A percentile compares a stretch with the other conserved stretches of the same genome.
Evolutionary conservation across 2,329 filamentous ascomycete genomes (phyloP).

Genomic region (Rosellinia necatrix): DNA sequence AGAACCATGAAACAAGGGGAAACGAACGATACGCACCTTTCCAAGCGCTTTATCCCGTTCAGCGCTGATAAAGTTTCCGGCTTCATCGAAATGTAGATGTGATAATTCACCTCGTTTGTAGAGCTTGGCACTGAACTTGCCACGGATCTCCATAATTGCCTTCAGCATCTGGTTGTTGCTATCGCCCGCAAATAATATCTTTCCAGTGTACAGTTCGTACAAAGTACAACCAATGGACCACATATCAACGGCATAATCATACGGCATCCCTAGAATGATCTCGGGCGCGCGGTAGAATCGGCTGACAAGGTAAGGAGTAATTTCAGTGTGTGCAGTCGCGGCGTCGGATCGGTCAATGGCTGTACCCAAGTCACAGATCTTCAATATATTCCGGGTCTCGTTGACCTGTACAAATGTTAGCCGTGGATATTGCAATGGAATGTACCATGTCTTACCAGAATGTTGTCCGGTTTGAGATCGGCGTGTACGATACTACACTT

Average conservation of each 20-base stretch:
- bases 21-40: slow-evolving; percentile 60
- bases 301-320: slow-evolving; percentile 93
- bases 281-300: slow-evolving; percentile 97
- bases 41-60: slow-evolving; percentile 87
- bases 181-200: slow-evolving; percentile 92
- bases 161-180: slow-evolving; percentile 99
- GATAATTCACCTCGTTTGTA: slow-evolving; percentile 81
- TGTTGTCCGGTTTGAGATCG: slow-evolving; percentile 97
- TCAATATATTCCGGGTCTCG: slow-evolving; percentile 80
- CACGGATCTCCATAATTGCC: slow-evolving; percentile 93
- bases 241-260: slow-evolving; percentile 92
- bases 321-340: slow-evolving; percentile 73
- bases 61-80: slow-evolving; percentile 80
- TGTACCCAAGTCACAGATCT: slow-evolving; percentile 97
- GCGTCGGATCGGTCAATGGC: slow-evolving; percentile 86
- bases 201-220: slow-evolving; percentile 96
- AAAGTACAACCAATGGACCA: slow-evolving; percentile 98
- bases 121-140: slow-evolving; percentile 87
- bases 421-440: slow-evolving; percentile 29
- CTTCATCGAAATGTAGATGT: slow-evolving; percentile 80
- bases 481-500: slow-evolving; percentile 94
- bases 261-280: slow-evolving; percentile 95
- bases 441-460: slow-evolving; percentile 65
- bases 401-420: slow-evolving; percentile 62
- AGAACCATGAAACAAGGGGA: slow-evolving; percentile 32